Conservation (phyloP, 805 yeast species). For the Schwanniomyces polymorphus region DNA sequence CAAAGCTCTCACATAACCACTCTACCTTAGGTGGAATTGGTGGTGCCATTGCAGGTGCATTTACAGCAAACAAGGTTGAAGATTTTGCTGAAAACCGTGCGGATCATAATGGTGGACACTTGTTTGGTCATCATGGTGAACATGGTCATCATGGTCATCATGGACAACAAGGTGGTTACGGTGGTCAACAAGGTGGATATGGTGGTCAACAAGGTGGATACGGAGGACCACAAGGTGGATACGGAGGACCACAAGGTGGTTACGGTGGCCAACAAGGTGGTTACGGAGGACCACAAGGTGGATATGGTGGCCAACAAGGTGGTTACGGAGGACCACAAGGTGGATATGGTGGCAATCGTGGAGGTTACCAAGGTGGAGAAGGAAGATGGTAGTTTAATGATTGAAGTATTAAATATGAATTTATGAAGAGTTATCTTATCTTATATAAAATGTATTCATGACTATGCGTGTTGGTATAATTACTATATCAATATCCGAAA, state of each 20-base stretch:
- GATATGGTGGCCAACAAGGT: conserved; percentile 3
- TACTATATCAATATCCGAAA: background rate
- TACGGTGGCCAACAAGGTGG: conserved; percentile 10
- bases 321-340: conserved; percentile 1
- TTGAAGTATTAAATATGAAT: background rate
- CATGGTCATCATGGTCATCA: conserved; percentile 8
- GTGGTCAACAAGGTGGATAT: conserved; percentile 8
- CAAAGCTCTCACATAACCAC: conserved; percentile 41
- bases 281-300: conserved; percentile 1
- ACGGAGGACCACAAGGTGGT: conserved; percentile 7
- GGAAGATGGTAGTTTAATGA: conserved; percentile 1
- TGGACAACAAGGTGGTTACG: conserved; percentile 4
- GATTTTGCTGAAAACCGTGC: conserved; percentile 30
- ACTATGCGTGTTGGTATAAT: background rate
- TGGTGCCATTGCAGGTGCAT: conserved; percentile 59
- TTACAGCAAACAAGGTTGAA: conserved; percentile 51
- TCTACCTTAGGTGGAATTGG: conserved; percentile 45
- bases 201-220: conserved; percentile 19
- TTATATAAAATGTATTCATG: background rate
- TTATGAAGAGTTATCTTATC: background rate
- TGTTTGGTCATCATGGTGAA: conserved; percentile 6
- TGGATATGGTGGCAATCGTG: conserved; percentile 1
- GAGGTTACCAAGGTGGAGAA: conserved; percentile 1
- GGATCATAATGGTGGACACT: background rate
- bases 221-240: conserved; percentile 7